Evolutionary conservation across 306 rosid genomes (phyloP), one percentile per base, ranked within the genome.

Genomic region (Lotus japonicus): DNA sequence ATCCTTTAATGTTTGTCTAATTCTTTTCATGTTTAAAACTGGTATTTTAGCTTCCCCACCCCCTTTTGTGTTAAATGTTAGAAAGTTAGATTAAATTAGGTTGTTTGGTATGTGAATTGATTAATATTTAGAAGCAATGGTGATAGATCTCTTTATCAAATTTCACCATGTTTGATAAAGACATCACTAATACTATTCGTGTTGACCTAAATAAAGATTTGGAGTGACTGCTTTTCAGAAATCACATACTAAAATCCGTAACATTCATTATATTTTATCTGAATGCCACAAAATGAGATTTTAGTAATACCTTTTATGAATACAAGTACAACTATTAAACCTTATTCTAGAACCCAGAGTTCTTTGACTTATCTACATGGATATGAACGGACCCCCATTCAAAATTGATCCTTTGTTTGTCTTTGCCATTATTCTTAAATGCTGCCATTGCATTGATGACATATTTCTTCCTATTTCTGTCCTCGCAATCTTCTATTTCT

Each of bases 401-500:
- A n/a, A 73, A 53, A 28, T 17, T 73, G 54, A 64, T 64, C 58
- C 41, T 17, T 4, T 13, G 4, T n/a, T n/a, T n/a, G 26, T 44
- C 21, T 58, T 38, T 59, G 52, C n/a, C 66, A 13, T 57, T 54
- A 5, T 69, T 56, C 53, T 14, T 28, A 16, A 17, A 35, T 2
- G 13, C 49, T 16, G 11, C 6, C 1, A 15, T 10, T 73, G n/a
- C n/a, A n/a, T n/a, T n/a, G n/a, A 21, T 21, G 26, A 35, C 4
- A 31, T 35, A 39, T 17, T 7, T 49, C 28, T 13, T 49, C 14
- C 28, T 39, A 45, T 21, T 23, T 41, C 13, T 19, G 11, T 38
- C 62, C 54, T 72, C 39, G 39, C 57, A 19, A 46, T 15, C 44
- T 18, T 23, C 63, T 62, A 13, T 61, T 72, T 61, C 54, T 38